Evolutionary conservation across 2,329 filamentous ascomycete genomes (phyloP), one percentile per base, ranked within the genome.

Genomic region (Colletotrichum gigasporum): DNA sequence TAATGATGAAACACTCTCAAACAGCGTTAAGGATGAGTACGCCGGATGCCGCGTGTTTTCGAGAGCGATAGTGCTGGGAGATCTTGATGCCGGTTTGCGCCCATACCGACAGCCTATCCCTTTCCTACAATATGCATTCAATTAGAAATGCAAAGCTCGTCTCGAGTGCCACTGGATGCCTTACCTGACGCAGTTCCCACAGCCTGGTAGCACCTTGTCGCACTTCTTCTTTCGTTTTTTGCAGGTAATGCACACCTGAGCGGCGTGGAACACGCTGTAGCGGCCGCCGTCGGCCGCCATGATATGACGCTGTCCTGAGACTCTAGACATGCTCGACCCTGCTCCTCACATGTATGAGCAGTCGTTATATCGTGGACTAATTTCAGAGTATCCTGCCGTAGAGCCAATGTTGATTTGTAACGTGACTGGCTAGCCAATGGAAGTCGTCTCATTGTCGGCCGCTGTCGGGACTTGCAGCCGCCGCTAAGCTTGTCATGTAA

Each of bases 191-290:
- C 67, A 68, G 24, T 59, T 59, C 5, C 64, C 48, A 18, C 67
- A 68, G n/a, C 12, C 20, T 5, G 67, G 65, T 3, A 67, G 35
- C 8, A 42, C 9, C 47, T 67, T 65, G 44, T 67, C 56, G 39
- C 66, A 68, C 5, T 26, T 56, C 35, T 67, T 63, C 54, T 67
- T 67, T 7, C 62, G 47, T 3, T 20, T n/a, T 45, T 67, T 68
- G 58, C 65, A 67, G 10, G 50, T 30, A 20, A 32, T 18, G 28
- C 67, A 68, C 3, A 67, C 67, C 35, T 58, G 44, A 4, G 42
- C 42, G 30, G 42, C 42, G 4, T n/a, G 42, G 3, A 22, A 18
- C 3, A 7, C 24, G 4, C 5, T 30, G 12, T n/a, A 50, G 14
- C 30, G 32, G 26, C 44, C 22, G 54, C 30, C 30, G 22, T 24